Conservation (phyloP, 768 basidiomycete genomes). For the Rhodotorula graminis region DNA sequence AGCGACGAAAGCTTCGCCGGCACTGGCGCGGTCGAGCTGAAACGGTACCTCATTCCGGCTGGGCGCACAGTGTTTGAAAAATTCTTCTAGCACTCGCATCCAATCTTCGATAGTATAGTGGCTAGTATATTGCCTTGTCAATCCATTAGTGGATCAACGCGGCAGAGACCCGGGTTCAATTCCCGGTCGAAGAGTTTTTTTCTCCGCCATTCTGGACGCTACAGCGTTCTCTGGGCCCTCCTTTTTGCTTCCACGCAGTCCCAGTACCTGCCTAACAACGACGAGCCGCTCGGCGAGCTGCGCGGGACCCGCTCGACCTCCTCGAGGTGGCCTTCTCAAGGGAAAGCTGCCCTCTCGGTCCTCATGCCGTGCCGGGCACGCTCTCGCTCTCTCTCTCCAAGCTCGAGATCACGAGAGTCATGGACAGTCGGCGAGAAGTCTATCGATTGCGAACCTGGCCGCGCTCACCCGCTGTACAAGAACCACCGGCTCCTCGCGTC, state of each 20-base stretch:
- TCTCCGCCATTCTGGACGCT: not conserved
- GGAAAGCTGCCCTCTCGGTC: no score
- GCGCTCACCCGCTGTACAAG: conserved; percentile 3
- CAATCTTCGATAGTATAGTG: conserved; percentile 6
- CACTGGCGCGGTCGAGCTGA: no score
- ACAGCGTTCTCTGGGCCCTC: not conserved
- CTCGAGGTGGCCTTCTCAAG: no score
- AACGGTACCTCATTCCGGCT: no score
- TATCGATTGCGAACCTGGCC: not conserved
- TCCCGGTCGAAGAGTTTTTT: conserved; percentile 2
- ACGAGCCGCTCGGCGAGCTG: no score
- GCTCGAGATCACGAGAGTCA: not conserved
- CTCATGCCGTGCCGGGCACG: no score
- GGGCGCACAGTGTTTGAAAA: no score
- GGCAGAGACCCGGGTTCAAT: conserved; percentile 8
- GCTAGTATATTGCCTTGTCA: conserved; percentile 5
- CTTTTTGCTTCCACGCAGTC: not conserved
- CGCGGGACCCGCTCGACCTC: no score
- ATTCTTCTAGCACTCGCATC: not conserved
- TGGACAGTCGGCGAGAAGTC: no score
- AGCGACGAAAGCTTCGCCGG: no score
- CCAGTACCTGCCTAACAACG: no score
- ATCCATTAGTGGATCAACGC: not conserved
- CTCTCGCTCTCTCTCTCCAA: not conserved
- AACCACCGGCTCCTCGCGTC: conserved; percentile 59